Conservation (phyloP, 345 rosid species). For the Gossypium mustelinum region DNA sequence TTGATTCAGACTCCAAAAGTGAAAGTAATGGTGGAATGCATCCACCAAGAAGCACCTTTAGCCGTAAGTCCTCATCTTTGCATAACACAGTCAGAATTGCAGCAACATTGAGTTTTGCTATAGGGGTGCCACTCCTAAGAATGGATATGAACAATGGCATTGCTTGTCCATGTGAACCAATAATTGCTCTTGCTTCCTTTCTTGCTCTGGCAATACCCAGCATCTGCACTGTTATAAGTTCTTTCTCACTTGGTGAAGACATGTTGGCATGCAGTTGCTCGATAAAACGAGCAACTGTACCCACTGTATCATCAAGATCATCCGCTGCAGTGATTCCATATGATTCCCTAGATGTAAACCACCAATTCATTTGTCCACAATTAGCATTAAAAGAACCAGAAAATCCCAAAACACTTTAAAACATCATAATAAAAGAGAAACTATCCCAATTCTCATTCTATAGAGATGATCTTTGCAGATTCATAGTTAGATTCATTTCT, state of each 20-base stretch:
- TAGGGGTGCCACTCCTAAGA: slow-evolving; percentile 62
- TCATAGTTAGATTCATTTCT: background rate
- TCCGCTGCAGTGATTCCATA: slow-evolving; percentile 45
- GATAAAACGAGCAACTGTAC: slow-evolving; percentile 57
- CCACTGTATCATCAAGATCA: slow-evolving; percentile 53
- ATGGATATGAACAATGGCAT: slow-evolving; percentile 81
- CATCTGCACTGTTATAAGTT: slow-evolving; percentile 63
- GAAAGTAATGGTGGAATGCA: slow-evolving; percentile 80
- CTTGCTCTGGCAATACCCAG: slow-evolving; percentile 60
- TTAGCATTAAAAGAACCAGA: slow-evolving; percentile 3
- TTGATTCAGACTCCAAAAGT: slow-evolving; percentile 63
- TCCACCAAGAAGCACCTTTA: slow-evolving; percentile 80
- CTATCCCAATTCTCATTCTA: background rate
- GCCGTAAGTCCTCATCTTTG: slow-evolving; percentile 18
- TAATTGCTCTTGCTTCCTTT: slow-evolving; percentile 65
- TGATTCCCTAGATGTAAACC: slow-evolving; percentile 39
- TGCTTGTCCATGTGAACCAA: slow-evolving; percentile 71
- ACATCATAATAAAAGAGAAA: background rate
- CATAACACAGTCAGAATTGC: slow-evolving; percentile 37
- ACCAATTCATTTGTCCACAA: background rate
- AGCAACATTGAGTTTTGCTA: slow-evolving; percentile 73
- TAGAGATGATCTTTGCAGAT: background rate
- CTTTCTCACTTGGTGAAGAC: slow-evolving; percentile 71
- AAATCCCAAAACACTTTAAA: background rate
- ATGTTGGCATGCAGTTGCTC: slow-evolving; percentile 70